Base-by-base conservation (phyloP, 805 yeast species). In the Cyberlindnera suaveolens region DNA sequence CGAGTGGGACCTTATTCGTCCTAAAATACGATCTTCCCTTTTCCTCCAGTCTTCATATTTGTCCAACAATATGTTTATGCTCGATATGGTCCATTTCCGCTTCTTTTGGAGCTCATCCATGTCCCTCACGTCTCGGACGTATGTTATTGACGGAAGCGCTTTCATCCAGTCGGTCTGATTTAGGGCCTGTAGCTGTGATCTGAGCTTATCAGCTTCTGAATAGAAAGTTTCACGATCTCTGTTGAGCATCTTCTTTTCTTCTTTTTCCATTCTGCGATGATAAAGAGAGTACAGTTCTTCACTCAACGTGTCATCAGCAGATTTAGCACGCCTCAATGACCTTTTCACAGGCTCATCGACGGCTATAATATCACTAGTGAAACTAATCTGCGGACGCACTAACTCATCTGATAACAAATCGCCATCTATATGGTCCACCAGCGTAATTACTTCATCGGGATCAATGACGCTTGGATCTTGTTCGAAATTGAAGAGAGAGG, bases 181-280 rank as follows among this genome's bases (percentile, higher is more conserved):
- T 30, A 77, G 62, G 42, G 69, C 70, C 9, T 70, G 68, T 18
- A 67, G 61, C 38, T 79, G 72, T 15, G 49, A 36, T 17, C 42
- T 49, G 48, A 70, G 55, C 37, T 67, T 72, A 46, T 80, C 85
- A 30, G 75, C 73, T 50, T 84, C 90, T 5, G 66, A 56, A 34
- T 70, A 56, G 31, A 79, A 66, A 45, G 72, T 68, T 37, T 68
- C 72, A n/a, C 76, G 64, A 50, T 85, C 93, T 5, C 72, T 63
- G 40, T 58, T 58, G 27, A 50, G 31, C 73, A 81, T 78, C 34
- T 73, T 68, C 52, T 74, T 74, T 60, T 84, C 93, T 40, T 80
- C 82, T 41, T 76, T 75, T 51, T 75, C 82, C 77, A 81, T 75
- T 19, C 77, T 65, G 34, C 70, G 66, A 60, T 83, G 87, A 52